phyloP scores from a whole-genome alignment of 257 asterid genomes.

The Solanum boliviense region DNA sequence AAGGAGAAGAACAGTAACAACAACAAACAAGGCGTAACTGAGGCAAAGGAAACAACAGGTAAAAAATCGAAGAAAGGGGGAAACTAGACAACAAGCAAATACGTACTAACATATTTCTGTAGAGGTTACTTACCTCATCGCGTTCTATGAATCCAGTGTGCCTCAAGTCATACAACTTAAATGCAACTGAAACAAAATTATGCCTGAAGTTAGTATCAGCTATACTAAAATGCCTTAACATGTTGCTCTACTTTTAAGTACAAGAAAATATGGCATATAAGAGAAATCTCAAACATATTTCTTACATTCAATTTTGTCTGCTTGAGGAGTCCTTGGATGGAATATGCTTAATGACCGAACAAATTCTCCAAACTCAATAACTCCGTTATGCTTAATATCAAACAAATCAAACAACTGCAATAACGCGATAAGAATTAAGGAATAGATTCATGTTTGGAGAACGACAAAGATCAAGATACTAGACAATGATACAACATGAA shows the following conservation, averaged over 20 bases:
- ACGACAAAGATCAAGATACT: neutral
- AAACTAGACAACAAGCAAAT: neutral
- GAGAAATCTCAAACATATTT: neutral
- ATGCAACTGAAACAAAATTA: conserved; percentile 43
- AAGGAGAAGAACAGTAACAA: neutral
- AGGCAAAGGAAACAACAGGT: neutral
- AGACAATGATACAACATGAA: neutral
- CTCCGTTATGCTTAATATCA: conserved; percentile 58
- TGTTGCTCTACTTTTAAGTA: neutral
- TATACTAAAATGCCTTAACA: neutral
- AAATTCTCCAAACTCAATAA: conserved; percentile 65
- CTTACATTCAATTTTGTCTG: conserved; percentile 43
- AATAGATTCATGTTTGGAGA: neutral
- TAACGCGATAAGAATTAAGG: neutral
- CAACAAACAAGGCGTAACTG: neutral
- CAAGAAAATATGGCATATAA: neutral
- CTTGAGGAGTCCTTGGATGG: conserved; percentile 43
- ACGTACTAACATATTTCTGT: neutral
- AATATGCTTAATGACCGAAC: conserved; percentile 59
- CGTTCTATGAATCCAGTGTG: conserved; percentile 57
- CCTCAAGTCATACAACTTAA: conserved; percentile 48
- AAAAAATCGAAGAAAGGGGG: neutral
- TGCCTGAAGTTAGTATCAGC: neutral
- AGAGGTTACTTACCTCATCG: conserved; percentile 38
- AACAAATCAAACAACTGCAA: conserved; percentile 65